Conservation (phyloP, 768 basidiomycete species). For the Mycena venus region DNA sequence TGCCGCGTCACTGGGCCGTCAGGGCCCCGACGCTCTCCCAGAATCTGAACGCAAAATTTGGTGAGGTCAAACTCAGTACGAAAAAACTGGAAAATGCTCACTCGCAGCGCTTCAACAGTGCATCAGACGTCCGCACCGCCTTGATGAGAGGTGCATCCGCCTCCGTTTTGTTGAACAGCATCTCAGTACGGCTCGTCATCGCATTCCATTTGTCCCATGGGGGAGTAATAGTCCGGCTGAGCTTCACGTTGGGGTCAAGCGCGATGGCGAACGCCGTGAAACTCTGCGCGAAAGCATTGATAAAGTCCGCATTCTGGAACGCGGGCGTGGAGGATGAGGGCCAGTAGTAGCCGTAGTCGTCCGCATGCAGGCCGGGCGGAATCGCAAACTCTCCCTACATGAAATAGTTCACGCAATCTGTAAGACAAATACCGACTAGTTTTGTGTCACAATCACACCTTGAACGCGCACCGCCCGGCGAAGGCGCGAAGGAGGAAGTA, state of each 20-base stretch:
- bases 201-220: neutral
- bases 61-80: neutral
- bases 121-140: neutral
- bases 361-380: slow-evolving; percentile 41
- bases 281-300: slow-evolving; percentile 20
- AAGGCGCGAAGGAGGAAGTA: slow-evolving; percentile 49
- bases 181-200: neutral
- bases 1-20: neutral
- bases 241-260: slow-evolving; percentile 9
- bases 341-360: slow-evolving; percentile 47
- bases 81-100: too few relatives aligned
- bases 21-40: slow-evolving; percentile 1
- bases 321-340: slow-evolving; percentile 12
- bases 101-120: neutral
- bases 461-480: slow-evolving; percentile 44
- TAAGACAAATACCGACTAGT: too few relatives aligned
- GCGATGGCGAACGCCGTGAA: slow-evolving; percentile 20
- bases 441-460: too few relatives aligned
- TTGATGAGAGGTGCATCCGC: neutral
- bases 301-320: slow-evolving; percentile 21
- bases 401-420: too few relatives aligned
- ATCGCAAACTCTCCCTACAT: slow-evolving; percentile 44
- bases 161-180: slow-evolving; percentile 19
- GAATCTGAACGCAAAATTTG: neutral
- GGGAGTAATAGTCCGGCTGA: slow-evolving; percentile 16